phyloP scores from a whole-genome alignment of 176 grass and related monocot species.

The Microstegium vimineum region DNA sequence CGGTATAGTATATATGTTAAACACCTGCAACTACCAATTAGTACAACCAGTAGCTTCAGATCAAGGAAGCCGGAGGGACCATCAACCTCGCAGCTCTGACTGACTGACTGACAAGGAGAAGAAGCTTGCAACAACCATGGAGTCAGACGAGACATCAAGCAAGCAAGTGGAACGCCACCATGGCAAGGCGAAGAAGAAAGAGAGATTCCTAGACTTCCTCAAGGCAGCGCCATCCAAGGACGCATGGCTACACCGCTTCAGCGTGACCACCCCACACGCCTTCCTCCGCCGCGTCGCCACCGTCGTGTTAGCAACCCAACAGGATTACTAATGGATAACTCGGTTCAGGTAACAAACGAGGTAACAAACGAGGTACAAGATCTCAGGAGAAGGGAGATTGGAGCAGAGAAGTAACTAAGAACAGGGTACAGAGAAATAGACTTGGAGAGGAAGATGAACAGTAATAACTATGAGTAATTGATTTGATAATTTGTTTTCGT shows the following conservation, averaged over 20 bases:
- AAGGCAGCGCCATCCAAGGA: slow-evolving; percentile 28
- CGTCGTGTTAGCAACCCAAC: background rate
- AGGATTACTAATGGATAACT: fast-evolving
- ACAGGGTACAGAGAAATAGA: too few relatives aligned
- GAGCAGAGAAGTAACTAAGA: too few relatives aligned
- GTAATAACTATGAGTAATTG: too few relatives aligned
- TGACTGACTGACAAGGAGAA: background rate
- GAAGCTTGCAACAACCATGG: slow-evolving; percentile 12
- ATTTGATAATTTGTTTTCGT: too few relatives aligned
- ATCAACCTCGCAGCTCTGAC: background rate
- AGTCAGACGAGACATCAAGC: slow-evolving; percentile 10
- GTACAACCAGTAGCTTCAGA: background rate
- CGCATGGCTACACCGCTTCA: slow-evolving; percentile 24
- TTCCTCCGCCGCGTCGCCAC: slow-evolving; percentile 15
- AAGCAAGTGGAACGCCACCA: background rate
- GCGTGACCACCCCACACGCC: background rate
- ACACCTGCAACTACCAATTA: background rate
- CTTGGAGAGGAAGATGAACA: too few relatives aligned
- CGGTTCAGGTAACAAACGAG: too few relatives aligned
- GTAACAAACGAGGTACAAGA: too few relatives aligned
- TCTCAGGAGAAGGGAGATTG: too few relatives aligned
- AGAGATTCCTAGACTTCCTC: slow-evolving; percentile 57
- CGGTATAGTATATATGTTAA: background rate
- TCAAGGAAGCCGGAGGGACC: background rate
- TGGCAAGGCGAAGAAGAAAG: background rate